Evolutionary conservation across 2,329 filamentous ascomycete genomes (phyloP).

Genomic region (Penicillium palitans): DNA sequence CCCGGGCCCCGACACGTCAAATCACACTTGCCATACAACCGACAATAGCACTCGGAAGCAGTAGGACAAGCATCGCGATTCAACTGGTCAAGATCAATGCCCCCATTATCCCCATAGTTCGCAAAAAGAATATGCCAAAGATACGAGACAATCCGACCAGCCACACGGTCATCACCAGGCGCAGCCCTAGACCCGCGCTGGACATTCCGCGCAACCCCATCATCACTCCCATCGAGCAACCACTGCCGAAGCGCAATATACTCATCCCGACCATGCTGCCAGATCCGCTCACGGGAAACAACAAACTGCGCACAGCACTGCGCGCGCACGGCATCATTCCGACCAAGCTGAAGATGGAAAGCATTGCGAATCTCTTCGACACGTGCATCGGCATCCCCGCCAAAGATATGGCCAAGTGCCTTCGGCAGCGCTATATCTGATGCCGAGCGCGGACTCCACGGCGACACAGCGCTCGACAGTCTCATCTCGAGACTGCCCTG

Average conservation of each 20-base stretch:
- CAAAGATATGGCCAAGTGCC: constrained; percentile 39
- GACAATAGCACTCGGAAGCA: constrained; percentile 48
- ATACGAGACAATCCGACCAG: constrained; percentile 51
- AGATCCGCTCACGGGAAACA: constrained; percentile 51
- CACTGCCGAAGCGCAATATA: constrained; percentile 57
- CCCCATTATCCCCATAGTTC: constrained; percentile 21
- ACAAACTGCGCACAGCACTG: constrained; percentile 61
- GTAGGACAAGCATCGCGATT: constrained; percentile 41
- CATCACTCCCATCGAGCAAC: constrained; percentile 46
- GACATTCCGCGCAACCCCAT: neutral
- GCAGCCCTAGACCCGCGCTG: constrained; percentile 29
- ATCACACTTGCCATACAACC: constrained; percentile 45
- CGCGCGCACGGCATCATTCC: constrained; percentile 47
- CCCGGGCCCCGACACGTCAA: constrained; percentile 35
- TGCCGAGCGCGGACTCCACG: constrained; percentile 45
- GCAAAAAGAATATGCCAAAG: constrained; percentile 54
- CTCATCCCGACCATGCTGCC: constrained; percentile 51
- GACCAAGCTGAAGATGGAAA: constrained; percentile 34
- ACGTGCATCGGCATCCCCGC: constrained; percentile 36
- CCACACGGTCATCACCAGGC: constrained; percentile 45
- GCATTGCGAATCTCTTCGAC: constrained; percentile 16
- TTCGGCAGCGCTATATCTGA: constrained; percentile 41
- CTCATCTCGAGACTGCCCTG: constrained; percentile 47
- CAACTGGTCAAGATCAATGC: constrained; percentile 38
- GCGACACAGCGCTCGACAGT: constrained; percentile 41